phyloP scores from a whole-genome alignment of 306 rosid species.

The Mimosa bimucronata region DNA sequence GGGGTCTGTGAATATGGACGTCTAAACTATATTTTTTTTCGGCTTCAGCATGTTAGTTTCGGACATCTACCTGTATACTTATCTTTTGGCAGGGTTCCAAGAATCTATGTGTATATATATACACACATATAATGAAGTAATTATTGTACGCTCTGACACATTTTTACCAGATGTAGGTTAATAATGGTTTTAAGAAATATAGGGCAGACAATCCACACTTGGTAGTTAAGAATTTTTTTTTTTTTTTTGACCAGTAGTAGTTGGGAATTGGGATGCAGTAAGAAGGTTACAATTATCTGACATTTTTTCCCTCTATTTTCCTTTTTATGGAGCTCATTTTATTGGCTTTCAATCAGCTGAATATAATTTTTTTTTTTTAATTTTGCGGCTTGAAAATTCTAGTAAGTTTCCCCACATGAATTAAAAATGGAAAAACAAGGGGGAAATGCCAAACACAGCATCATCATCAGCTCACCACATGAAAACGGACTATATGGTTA shows the following conservation, averaged over 20 bases:
- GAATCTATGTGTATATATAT: background rate
- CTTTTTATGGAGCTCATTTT: background rate
- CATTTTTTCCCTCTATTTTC: background rate
- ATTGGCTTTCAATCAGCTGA: background rate
- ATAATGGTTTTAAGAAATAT: background rate
- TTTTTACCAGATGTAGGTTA: conserved; percentile 9
- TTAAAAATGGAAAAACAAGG: background rate
- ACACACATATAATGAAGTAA: conserved; percentile 39
- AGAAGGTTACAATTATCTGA: background rate
- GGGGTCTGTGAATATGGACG: conserved; percentile 1
- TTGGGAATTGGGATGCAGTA: conserved; percentile 5
- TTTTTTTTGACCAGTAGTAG: too few relatives aligned
- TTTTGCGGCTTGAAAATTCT: background rate
- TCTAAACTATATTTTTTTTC: conserved; percentile 22
- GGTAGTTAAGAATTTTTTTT: too few relatives aligned
- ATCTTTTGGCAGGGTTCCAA: conserved; percentile 14
- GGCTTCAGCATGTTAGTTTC: conserved; percentile 4
- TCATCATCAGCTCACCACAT: too few relatives aligned
- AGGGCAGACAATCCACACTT: background rate
- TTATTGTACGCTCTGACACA: conserved; percentile 35
- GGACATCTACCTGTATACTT: conserved; percentile 4
- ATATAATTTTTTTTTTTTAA: too few relatives aligned
- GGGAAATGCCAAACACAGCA: background rate
- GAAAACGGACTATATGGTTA: background rate
- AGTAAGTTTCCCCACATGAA: background rate